Percentiles rank a stretch among this genome's conserved stretches.
These are phyloP conservation scores for Rhizoctonia solani DNA, from an alignment of 1,284 basidiomycete species.

Conservation along the genomic window DNA sequence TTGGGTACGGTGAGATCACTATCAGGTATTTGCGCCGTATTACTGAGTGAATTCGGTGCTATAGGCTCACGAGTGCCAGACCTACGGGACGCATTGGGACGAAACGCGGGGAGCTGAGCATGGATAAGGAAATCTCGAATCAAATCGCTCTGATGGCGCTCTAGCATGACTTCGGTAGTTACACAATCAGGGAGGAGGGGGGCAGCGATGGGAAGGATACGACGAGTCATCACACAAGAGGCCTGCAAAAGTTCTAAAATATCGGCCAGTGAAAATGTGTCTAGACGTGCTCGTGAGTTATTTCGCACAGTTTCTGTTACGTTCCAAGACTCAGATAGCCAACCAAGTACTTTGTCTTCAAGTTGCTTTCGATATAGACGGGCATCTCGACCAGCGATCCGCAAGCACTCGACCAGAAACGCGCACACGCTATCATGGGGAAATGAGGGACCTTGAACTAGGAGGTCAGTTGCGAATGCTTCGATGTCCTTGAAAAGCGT, in stretches of 20 bases:
- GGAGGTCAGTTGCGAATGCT: conserved; percentile 73
- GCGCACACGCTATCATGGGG: conserved; percentile 86
- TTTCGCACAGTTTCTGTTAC: conserved; percentile 48
- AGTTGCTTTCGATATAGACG: conserved; percentile 78
- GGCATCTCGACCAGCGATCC: conserved; percentile 73
- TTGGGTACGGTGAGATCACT: not conserved
- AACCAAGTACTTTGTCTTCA: conserved; percentile 80
- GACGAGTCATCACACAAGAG: conserved; percentile 56
- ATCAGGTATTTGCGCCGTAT: not conserved
- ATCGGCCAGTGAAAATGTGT: conserved; percentile 57
- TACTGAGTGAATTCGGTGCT: not conserved
- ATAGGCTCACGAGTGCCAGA: not conserved
- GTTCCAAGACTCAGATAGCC: conserved; percentile 80
- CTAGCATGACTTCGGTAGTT: conserved; percentile 62
- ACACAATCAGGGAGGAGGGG: conserved; percentile 65
- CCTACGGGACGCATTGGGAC: not conserved
- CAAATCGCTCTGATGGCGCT: conserved; percentile 58
- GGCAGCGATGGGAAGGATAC: conserved; percentile 53
- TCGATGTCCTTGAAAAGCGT: conserved; percentile 72
- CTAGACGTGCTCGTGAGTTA: conserved; percentile 51
- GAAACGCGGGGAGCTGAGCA: conserved; percentile 57
- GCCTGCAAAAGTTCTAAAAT: conserved; percentile 64
- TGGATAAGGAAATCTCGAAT: conserved; percentile 73
- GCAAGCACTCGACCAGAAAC: conserved; percentile 71
- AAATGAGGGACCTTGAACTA: conserved; percentile 82